A percentile compares a stretch with the other conserved stretches of the same genome.
Conservation (phyloP, 1,139 yeast species). For the Sugiyamaella paludigena region DNA sequence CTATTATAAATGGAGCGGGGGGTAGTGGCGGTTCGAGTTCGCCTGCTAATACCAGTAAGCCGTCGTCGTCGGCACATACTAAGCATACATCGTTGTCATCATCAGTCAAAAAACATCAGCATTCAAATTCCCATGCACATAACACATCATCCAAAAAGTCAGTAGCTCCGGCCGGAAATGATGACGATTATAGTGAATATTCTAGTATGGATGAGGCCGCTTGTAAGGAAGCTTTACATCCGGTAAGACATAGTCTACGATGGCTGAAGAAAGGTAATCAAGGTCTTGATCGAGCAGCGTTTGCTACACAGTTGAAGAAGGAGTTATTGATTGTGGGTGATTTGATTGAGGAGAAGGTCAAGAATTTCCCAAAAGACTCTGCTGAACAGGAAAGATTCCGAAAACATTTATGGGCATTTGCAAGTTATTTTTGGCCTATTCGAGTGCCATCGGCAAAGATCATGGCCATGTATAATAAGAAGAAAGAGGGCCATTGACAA, state of each 20-base stretch:
- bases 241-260: conserved; percentile 72
- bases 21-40: background rate
- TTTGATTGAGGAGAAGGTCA: conserved; percentile 49
- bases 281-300: conserved; percentile 80
- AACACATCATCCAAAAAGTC: background rate
- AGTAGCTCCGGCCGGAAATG: conserved; percentile 16
- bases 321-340: conserved; percentile 82
- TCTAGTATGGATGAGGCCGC: conserved; percentile 77
- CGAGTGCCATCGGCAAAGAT: conserved; percentile 73
- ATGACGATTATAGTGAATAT: conserved; percentile 57
- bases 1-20: conserved; percentile 4
- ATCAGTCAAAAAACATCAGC: background rate
- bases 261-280: conserved; percentile 74
- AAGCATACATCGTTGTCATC: conserved; percentile 12
- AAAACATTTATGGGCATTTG: conserved; percentile 87
- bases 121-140: conserved; percentile 1
- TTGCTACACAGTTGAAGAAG: conserved; percentile 71
- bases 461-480: conserved; percentile 77
- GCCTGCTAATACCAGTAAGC: background rate
- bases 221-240: conserved; percentile 64
- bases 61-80: background rate
- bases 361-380: conserved; percentile 21
- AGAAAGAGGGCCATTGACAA: conserved; percentile 14
- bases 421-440: conserved; percentile 91
- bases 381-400: conserved; percentile 43